A percentile compares a stretch with the other conserved stretches of the same genome.
Evolutionary conservation across 2,329 filamentous ascomycete genomes (phyloP).

Genomic region (Colletotrichum tropicale): DNA sequence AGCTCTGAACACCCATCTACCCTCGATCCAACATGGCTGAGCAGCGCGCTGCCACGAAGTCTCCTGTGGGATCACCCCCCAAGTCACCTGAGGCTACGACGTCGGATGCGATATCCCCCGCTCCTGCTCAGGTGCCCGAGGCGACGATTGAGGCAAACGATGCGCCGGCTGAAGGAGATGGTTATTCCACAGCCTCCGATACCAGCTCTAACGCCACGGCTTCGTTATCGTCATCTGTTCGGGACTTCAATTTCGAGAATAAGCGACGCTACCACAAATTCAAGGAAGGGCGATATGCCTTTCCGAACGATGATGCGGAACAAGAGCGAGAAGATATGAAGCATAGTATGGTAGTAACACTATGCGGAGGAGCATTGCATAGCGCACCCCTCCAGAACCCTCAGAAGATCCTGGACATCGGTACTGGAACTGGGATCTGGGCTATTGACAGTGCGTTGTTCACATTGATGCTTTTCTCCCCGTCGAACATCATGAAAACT

Average conservation of each 20-base stretch:
- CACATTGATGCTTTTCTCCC: background rate
- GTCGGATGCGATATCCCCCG: background rate
- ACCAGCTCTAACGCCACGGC: background rate
- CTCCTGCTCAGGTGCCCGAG: background rate
- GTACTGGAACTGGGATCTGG: constrained; percentile 55
- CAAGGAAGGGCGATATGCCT: constrained; percentile 40
- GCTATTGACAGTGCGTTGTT: constrained; percentile 53
- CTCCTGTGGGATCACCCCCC: background rate
- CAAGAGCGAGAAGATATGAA: constrained; percentile 44
- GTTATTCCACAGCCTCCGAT: background rate
- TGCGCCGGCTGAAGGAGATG: background rate
- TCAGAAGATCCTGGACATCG: background rate
- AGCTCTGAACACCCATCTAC: background rate
- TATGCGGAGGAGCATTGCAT: background rate
- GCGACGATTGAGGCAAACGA: background rate
- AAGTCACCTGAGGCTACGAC: background rate
- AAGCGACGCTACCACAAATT: constrained; percentile 46
- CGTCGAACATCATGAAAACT: background rate
- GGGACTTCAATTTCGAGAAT: constrained; percentile 46
- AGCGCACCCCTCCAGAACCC: background rate
- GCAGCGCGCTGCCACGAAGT: background rate
- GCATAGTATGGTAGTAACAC: constrained; percentile 30
- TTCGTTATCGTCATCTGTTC: constrained; percentile 34
- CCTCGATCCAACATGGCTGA: background rate
- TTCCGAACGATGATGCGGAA: constrained; percentile 47